Evolutionary conservation across 2,329 filamentous ascomycete genomes (phyloP).

Genomic region (Ophiognomonia clavigignenti-juglandacearum): DNA sequence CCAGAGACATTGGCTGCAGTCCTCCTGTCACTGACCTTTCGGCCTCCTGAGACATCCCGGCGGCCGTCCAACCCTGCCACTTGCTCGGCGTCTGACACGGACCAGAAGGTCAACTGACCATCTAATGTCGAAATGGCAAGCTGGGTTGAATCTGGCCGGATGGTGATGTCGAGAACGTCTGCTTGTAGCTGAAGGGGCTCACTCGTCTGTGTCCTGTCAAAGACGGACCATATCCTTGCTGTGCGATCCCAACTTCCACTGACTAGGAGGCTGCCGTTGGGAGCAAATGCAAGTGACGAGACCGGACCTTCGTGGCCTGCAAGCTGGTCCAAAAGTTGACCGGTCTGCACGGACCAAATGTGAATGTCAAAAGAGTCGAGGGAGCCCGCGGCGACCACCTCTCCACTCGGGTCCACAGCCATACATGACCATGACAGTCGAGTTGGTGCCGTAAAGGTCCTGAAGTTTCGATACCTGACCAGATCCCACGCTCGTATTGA

Average conservation of each 20-base stretch:
- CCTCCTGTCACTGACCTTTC: constrained; percentile 79
- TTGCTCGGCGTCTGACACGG: constrained; percentile 80
- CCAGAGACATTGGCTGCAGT: constrained; percentile 88
- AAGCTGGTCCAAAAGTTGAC: constrained; percentile 85
- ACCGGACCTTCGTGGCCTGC: constrained; percentile 93
- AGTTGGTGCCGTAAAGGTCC: constrained; percentile 92
- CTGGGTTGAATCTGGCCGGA: constrained; percentile 87
- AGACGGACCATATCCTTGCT: constrained; percentile 93
- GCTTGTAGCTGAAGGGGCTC: constrained; percentile 90
- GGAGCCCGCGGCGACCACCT: constrained; percentile 92
- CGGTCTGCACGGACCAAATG: constrained; percentile 97
- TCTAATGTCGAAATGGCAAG: constrained; percentile 89
- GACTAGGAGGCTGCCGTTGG: constrained; percentile 76
- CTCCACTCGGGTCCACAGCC: constrained; percentile 94
- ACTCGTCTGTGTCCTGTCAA: constrained; percentile 87
- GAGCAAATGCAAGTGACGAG: constrained; percentile 80
- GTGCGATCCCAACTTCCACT: constrained; percentile 97
- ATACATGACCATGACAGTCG: constrained; percentile 88
- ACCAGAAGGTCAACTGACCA: constrained; percentile 94
- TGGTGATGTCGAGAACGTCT: constrained; percentile 80
- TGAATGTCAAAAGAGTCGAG: constrained; percentile 96
- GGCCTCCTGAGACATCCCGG: constrained; percentile 87
- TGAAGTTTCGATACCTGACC: constrained; percentile 92
- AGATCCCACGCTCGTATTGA: constrained; percentile 95
- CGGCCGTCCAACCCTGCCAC: constrained; percentile 82